A percentile compares a stretch with the other conserved stretches of the same genome.
phyloP scores from a whole-genome alignment of 495 filamentous ascomycete species.

The Penicillium malachiteum region DNA sequence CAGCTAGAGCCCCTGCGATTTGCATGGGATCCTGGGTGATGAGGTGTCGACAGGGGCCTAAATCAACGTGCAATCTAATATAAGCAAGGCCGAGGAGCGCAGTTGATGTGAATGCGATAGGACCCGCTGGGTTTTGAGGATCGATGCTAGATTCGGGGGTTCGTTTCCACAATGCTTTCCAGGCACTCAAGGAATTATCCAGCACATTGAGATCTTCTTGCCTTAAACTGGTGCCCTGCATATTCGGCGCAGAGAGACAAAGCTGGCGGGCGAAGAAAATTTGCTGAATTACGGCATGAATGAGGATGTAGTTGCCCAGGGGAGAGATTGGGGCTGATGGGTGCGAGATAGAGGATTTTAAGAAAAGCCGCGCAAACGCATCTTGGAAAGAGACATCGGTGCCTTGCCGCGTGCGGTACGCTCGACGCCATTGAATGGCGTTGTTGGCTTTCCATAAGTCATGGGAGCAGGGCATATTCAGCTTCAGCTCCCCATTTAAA shows the following conservation, averaged over 20 bases:
- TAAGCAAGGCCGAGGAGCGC: conserved; percentile 55
- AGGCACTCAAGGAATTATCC: conserved; percentile 47
- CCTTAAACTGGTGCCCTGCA: conserved; percentile 45
- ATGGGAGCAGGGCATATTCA: conserved; percentile 51
- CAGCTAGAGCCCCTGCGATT: conserved; percentile 40
- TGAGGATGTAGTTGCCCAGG: conserved; percentile 54
- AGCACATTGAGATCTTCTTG: conserved; percentile 43
- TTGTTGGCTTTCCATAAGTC: conserved; percentile 53
- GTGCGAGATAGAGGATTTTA: conserved; percentile 40
- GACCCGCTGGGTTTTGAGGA: conserved; percentile 51
- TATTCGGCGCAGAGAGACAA: conserved; percentile 43
- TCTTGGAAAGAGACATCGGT: conserved; percentile 47
- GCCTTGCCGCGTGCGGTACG: conserved; percentile 36
- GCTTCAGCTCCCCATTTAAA: conserved; percentile 47
- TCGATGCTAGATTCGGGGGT: conserved; percentile 54
- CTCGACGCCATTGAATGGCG: conserved; percentile 44
- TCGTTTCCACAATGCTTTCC: conserved; percentile 54
- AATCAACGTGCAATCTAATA: conserved; percentile 50
- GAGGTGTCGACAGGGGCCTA: conserved; percentile 46
- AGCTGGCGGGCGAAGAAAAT: conserved; percentile 53
- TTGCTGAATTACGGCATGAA: conserved; percentile 54
- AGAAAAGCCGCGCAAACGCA: conserved; percentile 47
- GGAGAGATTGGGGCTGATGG: conserved; percentile 53
- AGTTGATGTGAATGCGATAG: conserved; percentile 55
- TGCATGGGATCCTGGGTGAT: conserved; percentile 48